These are phyloP conservation scores for Xerocomus spinulosus DNA, from an alignment of 768 basidiomycete genomes.

Conservation along the genomic window DNA sequence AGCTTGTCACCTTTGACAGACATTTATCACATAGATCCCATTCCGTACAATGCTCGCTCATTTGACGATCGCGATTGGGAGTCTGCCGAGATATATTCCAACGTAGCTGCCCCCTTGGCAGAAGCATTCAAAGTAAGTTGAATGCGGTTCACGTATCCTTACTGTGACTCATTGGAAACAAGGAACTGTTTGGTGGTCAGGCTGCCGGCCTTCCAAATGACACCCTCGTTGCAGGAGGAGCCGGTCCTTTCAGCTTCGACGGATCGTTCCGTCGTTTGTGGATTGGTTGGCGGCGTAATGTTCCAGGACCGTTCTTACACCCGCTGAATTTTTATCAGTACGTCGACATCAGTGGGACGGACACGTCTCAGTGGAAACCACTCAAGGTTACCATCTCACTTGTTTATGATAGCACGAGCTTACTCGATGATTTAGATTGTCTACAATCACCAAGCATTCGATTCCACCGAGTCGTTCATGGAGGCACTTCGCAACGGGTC, in stretches of 20 bases:
- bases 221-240: slow-evolving; percentile 43
- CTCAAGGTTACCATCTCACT: slow-evolving; percentile 38
- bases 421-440: slow-evolving; percentile 36
- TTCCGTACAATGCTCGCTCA: slow-evolving; percentile 53
- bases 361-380: slow-evolving; percentile 46
- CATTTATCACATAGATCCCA: slow-evolving; percentile 48
- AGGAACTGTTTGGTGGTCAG: slow-evolving; percentile 49
- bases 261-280: slow-evolving; percentile 55
- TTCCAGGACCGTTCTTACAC: slow-evolving; percentile 49
- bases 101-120: slow-evolving; percentile 34
- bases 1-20: slow-evolving; percentile 40
- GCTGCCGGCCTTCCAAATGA: slow-evolving; percentile 42
- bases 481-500: slow-evolving; percentile 51
- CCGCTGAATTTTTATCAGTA: slow-evolving; percentile 55
- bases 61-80: slow-evolving; percentile 27
- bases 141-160: neutral
- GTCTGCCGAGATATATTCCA: slow-evolving; percentile 26
- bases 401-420: neutral
- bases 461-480: slow-evolving; percentile 44
- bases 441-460: slow-evolving; percentile 57
- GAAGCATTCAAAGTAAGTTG: slow-evolving; percentile 39
- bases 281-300: slow-evolving; percentile 47
- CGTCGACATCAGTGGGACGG: slow-evolving; percentile 52
- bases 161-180: neutral
- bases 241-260: slow-evolving; percentile 55